phyloP scores from a whole-genome alignment of 2,329 filamentous ascomycete species.

The Colletotrichum sp. region DNA sequence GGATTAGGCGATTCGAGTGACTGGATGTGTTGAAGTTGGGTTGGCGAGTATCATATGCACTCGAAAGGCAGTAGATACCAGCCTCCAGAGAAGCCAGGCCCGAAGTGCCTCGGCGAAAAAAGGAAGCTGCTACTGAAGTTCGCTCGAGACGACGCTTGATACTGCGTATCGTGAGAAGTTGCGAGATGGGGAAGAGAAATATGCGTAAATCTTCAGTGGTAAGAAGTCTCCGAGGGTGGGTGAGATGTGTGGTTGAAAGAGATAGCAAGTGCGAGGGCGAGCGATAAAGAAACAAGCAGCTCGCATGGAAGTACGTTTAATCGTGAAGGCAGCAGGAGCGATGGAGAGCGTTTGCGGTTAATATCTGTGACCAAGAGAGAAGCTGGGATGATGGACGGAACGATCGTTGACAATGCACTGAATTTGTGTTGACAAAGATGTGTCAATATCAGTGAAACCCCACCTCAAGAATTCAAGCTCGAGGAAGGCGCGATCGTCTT shows the following conservation, averaged over 20 bases:
- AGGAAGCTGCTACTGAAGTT: neutral
- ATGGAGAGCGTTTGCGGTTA: neutral
- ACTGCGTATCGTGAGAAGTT: neutral
- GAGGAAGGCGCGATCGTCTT: neutral
- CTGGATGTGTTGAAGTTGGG: neutral
- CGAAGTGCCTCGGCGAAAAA: neutral
- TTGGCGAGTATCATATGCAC: neutral
- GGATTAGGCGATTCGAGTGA: neutral
- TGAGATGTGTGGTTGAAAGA: neutral
- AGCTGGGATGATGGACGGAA: neutral
- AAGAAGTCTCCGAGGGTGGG: neutral
- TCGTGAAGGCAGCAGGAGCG: neutral
- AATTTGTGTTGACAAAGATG: neutral
- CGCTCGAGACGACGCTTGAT: neutral
- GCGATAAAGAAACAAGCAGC: neutral
- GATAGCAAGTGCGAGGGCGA: neutral
- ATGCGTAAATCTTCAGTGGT: neutral
- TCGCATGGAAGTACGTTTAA: neutral
- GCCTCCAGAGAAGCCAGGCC: neutral
- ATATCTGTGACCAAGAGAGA: neutral
- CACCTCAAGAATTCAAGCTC: neutral
- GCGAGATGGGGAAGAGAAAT: neutral
- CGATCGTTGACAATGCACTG: neutral
- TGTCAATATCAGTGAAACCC: neutral
- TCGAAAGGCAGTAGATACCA: neutral